Evolutionary conservation across 83 land plant species (phyloP), one percentile per base, ranked within the genome.

Genomic region (Isoetes engelmannii): DNA sequence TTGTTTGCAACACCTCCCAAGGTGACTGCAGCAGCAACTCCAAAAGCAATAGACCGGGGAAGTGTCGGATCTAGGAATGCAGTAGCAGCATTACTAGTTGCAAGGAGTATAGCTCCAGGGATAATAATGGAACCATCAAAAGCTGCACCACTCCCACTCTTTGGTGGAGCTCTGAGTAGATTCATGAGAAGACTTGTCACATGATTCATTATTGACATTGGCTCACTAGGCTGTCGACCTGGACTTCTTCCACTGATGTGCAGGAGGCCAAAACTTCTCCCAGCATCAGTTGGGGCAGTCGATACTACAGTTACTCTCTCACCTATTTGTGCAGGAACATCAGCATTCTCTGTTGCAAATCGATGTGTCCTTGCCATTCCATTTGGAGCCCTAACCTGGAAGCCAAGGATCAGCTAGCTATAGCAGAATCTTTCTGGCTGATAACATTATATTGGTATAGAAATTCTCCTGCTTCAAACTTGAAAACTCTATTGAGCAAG

Each of bases 281-380:
- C 81, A 46, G 80, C 79, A 84, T 74, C 77, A 59, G 85, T 73
- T 70, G 99, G 90, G 54, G 93, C 87, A 72, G 99, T 85, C 28
- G 79, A 62, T 67, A 87, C 79, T 41, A 94, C 71, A 7, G 99
- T 90, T 7, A 91, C 88, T 72, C 99, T 80, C 76, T 94, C 99
- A 63, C 90, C 99, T 82, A 80, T 81, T 75, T 88, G 97, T 41
- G 90, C 99, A 45, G 99, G 97, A 74, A 94, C 84, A 48, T 94
- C 96, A 71, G 44, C 64, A 65, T 41, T 59, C 79, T 28, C 37
- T 28, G 37, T 28, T 28, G 37, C 37, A 28, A 28, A 28, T 28
- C 37, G 37, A 37, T 86, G 84, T 15, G 99, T 90, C 41, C 87
- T 84, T 61, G 99, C 99, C 59, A 75, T 54, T 5, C 97, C 93